phyloP scores from a whole-genome alignment of 495 filamentous ascomycete species.

The Hypoxylon fuscum region DNA sequence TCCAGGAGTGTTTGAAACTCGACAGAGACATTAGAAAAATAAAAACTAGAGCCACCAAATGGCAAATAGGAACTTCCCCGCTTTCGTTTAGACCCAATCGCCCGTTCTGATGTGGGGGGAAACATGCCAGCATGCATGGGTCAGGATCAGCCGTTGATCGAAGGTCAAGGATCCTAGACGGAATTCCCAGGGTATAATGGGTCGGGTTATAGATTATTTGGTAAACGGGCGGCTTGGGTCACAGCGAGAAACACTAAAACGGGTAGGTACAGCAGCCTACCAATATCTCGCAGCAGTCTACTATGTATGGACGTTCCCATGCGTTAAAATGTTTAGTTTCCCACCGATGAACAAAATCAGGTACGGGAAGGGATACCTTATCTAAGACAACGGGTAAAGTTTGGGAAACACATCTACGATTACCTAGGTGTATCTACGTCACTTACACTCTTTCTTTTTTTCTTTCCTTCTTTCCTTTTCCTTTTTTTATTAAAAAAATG shows the following conservation, averaged over 20 bases:
- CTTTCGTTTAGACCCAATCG: constrained; percentile 33
- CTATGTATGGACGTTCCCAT: too few species aligned
- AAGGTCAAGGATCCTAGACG: constrained; percentile 11
- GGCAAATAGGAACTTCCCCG: constrained; percentile 41
- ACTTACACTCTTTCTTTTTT: too few species aligned
- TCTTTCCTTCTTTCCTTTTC: too few species aligned
- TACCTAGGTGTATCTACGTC: too few species aligned
- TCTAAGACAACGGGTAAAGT: too few species aligned
- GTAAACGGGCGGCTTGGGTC: constrained; percentile 5
- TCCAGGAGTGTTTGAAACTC: constrained; percentile 31
- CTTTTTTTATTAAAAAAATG: too few species aligned
- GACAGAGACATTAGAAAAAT: constrained; percentile 20
- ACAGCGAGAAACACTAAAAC: constrained; percentile 13
- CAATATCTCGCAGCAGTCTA: neutral
- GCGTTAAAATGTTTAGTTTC: too few species aligned
- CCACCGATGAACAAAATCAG: too few species aligned
- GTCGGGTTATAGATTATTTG: constrained; percentile 9
- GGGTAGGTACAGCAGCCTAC: constrained; percentile 10
- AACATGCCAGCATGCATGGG: constrained; percentile 10
- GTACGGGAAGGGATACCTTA: too few species aligned
- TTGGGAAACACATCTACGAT: too few species aligned
- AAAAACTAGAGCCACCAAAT: constrained; percentile 25
- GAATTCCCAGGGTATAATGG: constrained; percentile 20
- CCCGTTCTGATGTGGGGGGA: constrained; percentile 31
- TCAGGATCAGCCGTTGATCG: constrained; percentile 32